Evolutionary conservation across 2,329 filamentous ascomycete genomes (phyloP).

Genomic region (Talaromyces albobiverticillius): DNA sequence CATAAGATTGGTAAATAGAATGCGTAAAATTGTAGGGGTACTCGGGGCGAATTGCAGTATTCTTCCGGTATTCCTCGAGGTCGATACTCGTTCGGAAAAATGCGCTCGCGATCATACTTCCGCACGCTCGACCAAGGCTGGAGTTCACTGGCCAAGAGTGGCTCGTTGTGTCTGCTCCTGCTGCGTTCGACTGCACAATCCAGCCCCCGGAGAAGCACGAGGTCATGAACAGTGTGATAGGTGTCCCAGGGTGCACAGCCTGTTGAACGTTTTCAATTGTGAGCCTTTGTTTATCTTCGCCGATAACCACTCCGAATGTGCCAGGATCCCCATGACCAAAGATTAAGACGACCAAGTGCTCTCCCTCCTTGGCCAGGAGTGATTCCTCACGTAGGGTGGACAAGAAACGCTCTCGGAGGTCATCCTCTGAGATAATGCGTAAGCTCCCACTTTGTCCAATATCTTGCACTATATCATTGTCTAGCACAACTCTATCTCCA

Average conservation of each 20-base stretch:
- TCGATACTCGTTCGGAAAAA: conserved; percentile 14
- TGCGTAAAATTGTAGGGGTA: conserved; percentile 13
- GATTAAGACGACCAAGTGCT: conserved; percentile 17
- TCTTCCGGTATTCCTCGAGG: conserved; percentile 3
- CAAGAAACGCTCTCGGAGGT: conserved; percentile 17
- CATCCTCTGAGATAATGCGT: conserved; percentile 13
- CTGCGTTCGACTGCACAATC: conserved; percentile 9
- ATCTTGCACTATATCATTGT: conserved; percentile 6
- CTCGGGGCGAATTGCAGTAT: conserved; percentile 3
- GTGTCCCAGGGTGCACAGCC: not conserved
- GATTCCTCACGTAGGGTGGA: conserved; percentile 16
- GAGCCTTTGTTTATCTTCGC: conserved; percentile 4
- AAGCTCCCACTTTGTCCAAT: conserved; percentile 12
- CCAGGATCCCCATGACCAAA: conserved; percentile 18
- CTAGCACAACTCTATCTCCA: conserved; percentile 17
- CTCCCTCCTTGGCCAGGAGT: conserved; percentile 8
- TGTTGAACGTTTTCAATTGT: conserved; percentile 9
- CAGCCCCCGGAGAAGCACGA: conserved; percentile 15
- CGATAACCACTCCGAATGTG: conserved; percentile 14
- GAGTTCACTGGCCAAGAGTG: conserved; percentile 15
- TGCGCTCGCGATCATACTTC: conserved; percentile 16
- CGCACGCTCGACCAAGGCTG: conserved; percentile 12
- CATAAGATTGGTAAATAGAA: conserved; percentile 13
- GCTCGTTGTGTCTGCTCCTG: conserved; percentile 2
- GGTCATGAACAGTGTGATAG: conserved; percentile 12